phyloP scores from a whole-genome alignment of 345 rosid species.

The Gossypium stocksii region DNA sequence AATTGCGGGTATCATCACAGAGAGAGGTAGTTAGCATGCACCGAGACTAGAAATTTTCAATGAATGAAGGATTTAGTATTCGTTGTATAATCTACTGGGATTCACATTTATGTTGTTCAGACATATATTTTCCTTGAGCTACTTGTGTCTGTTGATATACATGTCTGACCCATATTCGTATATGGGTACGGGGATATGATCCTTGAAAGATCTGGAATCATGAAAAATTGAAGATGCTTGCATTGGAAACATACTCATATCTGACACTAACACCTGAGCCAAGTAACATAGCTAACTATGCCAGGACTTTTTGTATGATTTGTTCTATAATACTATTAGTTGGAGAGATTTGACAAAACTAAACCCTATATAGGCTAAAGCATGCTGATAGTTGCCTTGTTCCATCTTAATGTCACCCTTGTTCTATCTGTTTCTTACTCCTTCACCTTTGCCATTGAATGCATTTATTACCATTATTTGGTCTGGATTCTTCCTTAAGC shows the following conservation, averaged over 20 bases:
- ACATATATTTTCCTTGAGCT: no score
- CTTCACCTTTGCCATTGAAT: conserved; percentile 1
- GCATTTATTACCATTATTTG: not conserved
- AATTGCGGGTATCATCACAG: conserved; percentile 93
- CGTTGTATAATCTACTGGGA: no score
- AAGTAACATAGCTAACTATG: not conserved
- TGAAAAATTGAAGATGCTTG: not conserved
- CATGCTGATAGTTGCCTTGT: not conserved
- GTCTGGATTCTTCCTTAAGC: not conserved
- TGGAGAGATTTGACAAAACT: not conserved
- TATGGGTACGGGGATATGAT: no score
- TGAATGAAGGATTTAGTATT: not conserved
- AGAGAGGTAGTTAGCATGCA: conserved; percentile 60
- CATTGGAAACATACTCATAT: not conserved
- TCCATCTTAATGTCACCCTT: not conserved
- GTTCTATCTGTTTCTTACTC: not conserved
- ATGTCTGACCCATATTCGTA: no score
- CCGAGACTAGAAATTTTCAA: not conserved
- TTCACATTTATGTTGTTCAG: not conserved
- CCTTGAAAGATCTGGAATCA: no score
- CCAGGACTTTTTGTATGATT: not conserved
- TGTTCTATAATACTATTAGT: not conserved
- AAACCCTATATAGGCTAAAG: not conserved
- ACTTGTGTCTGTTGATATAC: no score
- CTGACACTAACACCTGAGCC: not conserved